These are phyloP conservation scores for Acorus calamus DNA, from an alignment of 106 monocot species.

Conservation along the genomic window DNA sequence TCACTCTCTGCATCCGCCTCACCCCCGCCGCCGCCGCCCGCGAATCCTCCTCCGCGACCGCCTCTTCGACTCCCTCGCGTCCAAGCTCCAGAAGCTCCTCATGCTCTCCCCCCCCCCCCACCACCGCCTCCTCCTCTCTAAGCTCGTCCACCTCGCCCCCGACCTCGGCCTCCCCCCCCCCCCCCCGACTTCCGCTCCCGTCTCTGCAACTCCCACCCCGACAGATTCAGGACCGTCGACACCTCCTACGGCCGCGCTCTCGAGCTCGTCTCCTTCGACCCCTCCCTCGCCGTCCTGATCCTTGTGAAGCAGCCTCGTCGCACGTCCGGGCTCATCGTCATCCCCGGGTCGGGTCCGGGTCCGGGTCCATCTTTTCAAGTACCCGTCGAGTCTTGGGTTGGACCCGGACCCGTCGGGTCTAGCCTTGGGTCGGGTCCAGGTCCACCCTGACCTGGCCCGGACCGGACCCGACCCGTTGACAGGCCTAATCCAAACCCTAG, in stretches of 20 bases:
- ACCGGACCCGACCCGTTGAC: too few relatives aligned
- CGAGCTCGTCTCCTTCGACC: conserved; percentile 32
- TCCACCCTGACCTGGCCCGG: too few relatives aligned
- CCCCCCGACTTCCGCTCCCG: conserved; percentile 55
- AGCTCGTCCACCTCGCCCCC: conserved; percentile 70
- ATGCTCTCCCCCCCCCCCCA: conserved; percentile 35
- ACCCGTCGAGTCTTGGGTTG: too few relatives aligned
- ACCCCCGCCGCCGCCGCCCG: conserved; percentile 45
- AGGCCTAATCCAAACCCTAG: too few relatives aligned
- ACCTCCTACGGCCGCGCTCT: conserved; percentile 70
- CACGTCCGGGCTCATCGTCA: conserved; percentile 33
- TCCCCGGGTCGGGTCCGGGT: too few relatives aligned
- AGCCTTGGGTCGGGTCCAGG: too few relatives aligned
- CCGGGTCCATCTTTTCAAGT: too few relatives aligned
- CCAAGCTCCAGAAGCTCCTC: conserved; percentile 69
- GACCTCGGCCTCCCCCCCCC: conserved; percentile 83
- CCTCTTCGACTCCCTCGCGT: conserved; percentile 31
- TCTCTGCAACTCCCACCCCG: conserved; percentile 53
- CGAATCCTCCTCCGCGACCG: conserved; percentile 17
- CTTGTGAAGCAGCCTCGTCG: conserved; percentile 8
- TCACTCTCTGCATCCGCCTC: conserved; percentile 38
- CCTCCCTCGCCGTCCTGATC: conserved; percentile 15
- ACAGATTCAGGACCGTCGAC: conserved; percentile 46
- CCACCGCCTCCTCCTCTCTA: conserved; percentile 52
- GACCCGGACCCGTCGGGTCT: too few relatives aligned